Base-by-base conservation (phyloP, 1,284 basidiomycete species). In the Microbotryum saponariae region DNA sequence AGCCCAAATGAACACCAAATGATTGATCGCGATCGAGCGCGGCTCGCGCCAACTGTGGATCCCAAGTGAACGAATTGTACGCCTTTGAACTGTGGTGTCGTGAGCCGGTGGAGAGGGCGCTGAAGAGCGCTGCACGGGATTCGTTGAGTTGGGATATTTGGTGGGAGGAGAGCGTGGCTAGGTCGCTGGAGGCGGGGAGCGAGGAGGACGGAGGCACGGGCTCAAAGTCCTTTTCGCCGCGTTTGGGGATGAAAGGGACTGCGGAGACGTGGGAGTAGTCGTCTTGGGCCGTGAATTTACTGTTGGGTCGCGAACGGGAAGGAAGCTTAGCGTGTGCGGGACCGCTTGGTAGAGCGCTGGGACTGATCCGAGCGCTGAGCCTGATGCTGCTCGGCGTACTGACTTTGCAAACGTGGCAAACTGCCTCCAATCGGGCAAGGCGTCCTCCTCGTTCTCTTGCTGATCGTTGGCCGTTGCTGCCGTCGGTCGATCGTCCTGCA, bases 221-320 rank as follows among this genome's bases (percentile, higher is more conserved):
- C 75, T 97, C 93, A 70, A 93, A 97, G 70, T 96, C 91, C 74
- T 97, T 96, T 75, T 96, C 92, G 5, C 92, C 92, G 31, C 92
- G 82, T 75, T 89, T 92, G 12, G 92, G 92, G 58, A 96, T 93
- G 8, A 82, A 75, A 1, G 81, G 81, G 18, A 71, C 64, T 10
- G 56, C 54, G 18, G 59, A 52, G 10, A 20, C 37, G 33, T 48
- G 51, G 12, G n/a, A n/a, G n/a, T 77, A 77, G 6, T 74, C 70
- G n/a, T 55, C 45, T 29, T 58, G 59, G 16, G 56, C 52, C 20
- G 53, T 46, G 8, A 21, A 46, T 27, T 45, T 37, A 51, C 21
- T 9, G 33, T 60, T 60, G 14, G 58, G 54, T 25, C 25, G 25
- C 2, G 50, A 1, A 8, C 14, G 27, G 27, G 27, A 27, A 27